Base-by-base conservation (phyloP, 179 eudicot genomes). In the Beta corolliflora region DNA sequence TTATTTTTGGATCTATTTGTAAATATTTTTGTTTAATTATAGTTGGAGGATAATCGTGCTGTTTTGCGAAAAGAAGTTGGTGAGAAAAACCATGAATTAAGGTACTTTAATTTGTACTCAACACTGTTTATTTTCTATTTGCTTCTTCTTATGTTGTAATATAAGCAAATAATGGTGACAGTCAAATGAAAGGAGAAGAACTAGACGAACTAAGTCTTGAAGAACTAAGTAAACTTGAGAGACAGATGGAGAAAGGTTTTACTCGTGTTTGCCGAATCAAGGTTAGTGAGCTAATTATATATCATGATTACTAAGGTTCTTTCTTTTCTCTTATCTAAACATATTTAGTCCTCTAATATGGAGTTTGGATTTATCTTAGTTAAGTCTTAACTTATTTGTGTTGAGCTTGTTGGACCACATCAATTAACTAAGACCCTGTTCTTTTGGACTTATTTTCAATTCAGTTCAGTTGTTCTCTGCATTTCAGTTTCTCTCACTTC, bases 121-220 rank as follows among this genome's bases (percentile, higher is more conserved):
- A 7, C 31, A 61, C n/a, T 21, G 7, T 64, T 1, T 31, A 13
- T 7, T 3, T 44, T 7, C 3, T 56, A 8, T 1, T 48, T 50
- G 25, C 0, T 5, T 59, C 59, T 16, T 9, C 5, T 15, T 36
- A 7, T 69, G 5, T 71, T 7, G 1, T 31, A 5, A 58, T 10
- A 45, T 29, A 13, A 7, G 1, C 31, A 1, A 59, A 15, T 71
- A 45, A 18, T 41, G 9, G 25, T 56, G 76, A 72, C 82, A 92
- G 95, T 83, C 89, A 79, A 36, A 77, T 92, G 55, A 71, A 81
- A 60, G 95, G 93, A 54, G 92, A 92, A 78, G 90, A 87, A 48
- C 82, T 92, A 59, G 85, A 91, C n/a, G 93, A 81, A 46, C 82
- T 92, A 55, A 29, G 79, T 63, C 1, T 86, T 55, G 89, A 85